Evolutionary conservation across 257 asterid species (phyloP), one percentile per base, ranked within the genome.

Genomic region (Dorcoceras hygrometricum): DNA sequence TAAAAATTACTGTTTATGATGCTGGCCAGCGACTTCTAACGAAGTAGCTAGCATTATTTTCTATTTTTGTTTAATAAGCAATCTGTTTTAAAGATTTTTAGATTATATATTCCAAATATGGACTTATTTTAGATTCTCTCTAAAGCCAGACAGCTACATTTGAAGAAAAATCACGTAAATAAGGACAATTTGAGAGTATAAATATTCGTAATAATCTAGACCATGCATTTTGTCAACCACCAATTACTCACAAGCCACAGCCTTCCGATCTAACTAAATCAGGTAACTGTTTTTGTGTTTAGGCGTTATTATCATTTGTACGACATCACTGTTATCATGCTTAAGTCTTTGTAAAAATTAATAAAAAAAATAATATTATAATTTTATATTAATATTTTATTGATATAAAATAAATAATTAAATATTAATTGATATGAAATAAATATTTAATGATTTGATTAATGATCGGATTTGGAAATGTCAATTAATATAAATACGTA

Each of bases 291-390:
- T 62, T 16, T 16, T 34, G 14, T 61, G 43, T 24, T 51, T 50
- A 7, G 8, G 22, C 51, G 27, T 46, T 57, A 14, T 34, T 24
- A 4, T 26, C 18, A 28, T 16, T 26, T 8, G 69, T 29, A 22
- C 60, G 34, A 36, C 48, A 61, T 69, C 75, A 69, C 53, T n/a
- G 29, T 0, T 3, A 72, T 75, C 79, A 75, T 65, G 79, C 76
- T 75, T 57, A 55, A 63, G 22, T 6, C 36, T n/a, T n/a, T n/a
- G n/a, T n/a, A n/a, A n/a, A n/a, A n/a, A n/a, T n/a, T n/a, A n/a
- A n/a, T n/a, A n/a, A n/a, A n/a, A n/a, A n/a, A n/a, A n/a, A n/a
- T n/a, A n/a, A n/a, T n/a, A n/a, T n/a, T n/a, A n/a, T n/a, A n/a
- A n/a, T n/a, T n/a, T n/a, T n/a, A n/a, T n/a, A n/a, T n/a, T n/a